phyloP scores from a whole-genome alignment of 441 rosid genomes.

The Biscutella laevigata region DNA sequence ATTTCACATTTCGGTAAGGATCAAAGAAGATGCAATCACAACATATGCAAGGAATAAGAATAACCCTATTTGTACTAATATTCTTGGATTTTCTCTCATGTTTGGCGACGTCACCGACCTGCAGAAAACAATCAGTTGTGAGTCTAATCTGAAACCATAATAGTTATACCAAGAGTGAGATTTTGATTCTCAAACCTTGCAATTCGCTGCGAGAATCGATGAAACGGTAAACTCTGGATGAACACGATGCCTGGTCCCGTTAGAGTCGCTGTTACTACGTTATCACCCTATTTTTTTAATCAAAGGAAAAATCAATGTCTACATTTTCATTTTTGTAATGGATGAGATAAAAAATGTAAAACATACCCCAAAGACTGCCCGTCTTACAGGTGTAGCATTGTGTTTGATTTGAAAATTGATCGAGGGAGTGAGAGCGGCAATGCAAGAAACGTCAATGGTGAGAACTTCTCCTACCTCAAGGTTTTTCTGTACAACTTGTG shows the following conservation, averaged over 20 bases:
- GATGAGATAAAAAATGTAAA: neutral
- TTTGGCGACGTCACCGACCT: constrained; percentile 94
- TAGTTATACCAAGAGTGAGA: neutral
- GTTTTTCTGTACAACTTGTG: constrained; percentile 82
- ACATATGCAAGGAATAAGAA: constrained; percentile 88
- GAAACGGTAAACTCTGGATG: constrained; percentile 93
- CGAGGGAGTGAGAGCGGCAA: constrained; percentile 66
- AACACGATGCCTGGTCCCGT: constrained; percentile 98
- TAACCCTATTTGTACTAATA: constrained; percentile 73
- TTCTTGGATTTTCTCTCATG: constrained; percentile 98
- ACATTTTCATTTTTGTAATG: neutral
- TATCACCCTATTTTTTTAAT: constrained; percentile 57
- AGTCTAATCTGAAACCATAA: constrained; percentile 6
- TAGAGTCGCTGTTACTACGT: constrained; percentile 64
- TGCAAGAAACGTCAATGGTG: constrained; percentile 75
- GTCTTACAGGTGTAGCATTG: constrained; percentile 64
- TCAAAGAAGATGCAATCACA: constrained; percentile 84
- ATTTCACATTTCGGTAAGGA: constrained; percentile 27
- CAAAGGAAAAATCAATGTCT: neutral
- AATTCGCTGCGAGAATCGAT: constrained; percentile 76
- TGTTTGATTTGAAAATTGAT: constrained; percentile 74
- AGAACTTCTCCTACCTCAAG: constrained; percentile 89
- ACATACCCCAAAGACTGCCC: constrained; percentile 84
- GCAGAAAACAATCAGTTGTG: too few relatives aligned
- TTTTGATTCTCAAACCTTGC: constrained; percentile 49